Percentiles rank a stretch among this genome's conserved stretches.
These are phyloP conservation scores for Oligophagozyma castellii DNA, from an alignment of 1,139 yeast genomes.

Conservation along the genomic window DNA sequence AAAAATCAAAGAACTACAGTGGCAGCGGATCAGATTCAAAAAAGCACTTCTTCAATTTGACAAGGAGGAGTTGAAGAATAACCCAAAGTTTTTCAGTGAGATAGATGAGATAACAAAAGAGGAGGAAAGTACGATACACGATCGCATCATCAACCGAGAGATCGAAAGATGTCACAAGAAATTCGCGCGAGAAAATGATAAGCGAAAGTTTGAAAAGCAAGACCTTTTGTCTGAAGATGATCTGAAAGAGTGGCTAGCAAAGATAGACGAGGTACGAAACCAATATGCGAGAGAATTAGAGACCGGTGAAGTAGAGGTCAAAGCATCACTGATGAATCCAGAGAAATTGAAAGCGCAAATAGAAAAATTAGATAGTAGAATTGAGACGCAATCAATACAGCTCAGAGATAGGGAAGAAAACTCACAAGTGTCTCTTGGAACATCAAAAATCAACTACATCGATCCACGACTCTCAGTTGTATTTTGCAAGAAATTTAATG, in stretches of 20 bases:
- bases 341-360: constrained; percentile 68
- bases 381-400: constrained; percentile 54
- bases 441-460: constrained; percentile 87
- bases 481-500: constrained; percentile 74
- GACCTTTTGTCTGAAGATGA: constrained; percentile 40
- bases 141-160: constrained; percentile 40
- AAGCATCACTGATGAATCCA: constrained; percentile 36
- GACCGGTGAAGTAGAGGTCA: constrained; percentile 46
- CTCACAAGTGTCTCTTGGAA: constrained; percentile 84
- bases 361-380: constrained; percentile 59
- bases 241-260: constrained; percentile 43
- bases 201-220: constrained; percentile 43
- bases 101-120: constrained; percentile 56
- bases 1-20: constrained; percentile 59
- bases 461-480: constrained; percentile 89
- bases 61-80: constrained; percentile 36
- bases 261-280: constrained; percentile 40
- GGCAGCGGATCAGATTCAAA: constrained; percentile 72
- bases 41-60: constrained; percentile 59
- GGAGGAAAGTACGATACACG: constrained; percentile 47
- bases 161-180: constrained; percentile 49
- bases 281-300: constrained; percentile 48
- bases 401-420: constrained; percentile 88
- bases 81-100: constrained; percentile 51
- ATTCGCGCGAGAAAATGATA: constrained; percentile 67